phyloP scores from a whole-genome alignment of 345 rosid genomes.

The Populus davidiana region DNA sequence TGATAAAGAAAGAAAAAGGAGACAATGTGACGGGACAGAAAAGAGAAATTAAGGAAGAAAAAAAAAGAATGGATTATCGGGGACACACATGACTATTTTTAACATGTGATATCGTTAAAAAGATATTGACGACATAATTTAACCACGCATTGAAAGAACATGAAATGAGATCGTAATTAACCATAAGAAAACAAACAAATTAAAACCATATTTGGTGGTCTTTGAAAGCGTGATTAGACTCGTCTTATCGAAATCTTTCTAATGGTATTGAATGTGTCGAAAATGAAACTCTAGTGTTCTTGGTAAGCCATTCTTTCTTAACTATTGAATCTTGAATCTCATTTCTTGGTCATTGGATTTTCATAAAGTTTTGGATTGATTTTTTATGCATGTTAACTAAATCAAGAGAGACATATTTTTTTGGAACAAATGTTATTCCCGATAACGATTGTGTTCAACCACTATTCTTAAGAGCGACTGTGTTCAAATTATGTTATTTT shows the following conservation, averaged over 20 bases:
- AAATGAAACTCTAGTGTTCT: rapidly evolving
- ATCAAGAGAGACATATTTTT: too few species aligned
- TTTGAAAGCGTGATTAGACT: too few species aligned
- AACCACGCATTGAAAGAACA: rapidly evolving
- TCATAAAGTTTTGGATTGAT: rapidly evolving
- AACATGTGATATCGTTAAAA: too few species aligned
- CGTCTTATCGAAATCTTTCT: too few species aligned
- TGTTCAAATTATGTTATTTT: too few species aligned
- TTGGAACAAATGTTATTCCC: rapidly evolving
- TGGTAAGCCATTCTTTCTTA: rapidly evolving
- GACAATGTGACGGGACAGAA: too few species aligned
- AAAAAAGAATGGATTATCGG: rapidly evolving
- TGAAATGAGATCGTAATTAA: too few species aligned
- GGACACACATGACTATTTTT: too few species aligned
- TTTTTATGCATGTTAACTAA: too few species aligned
- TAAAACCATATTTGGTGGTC: rapidly evolving
- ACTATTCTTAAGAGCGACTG: rapidly evolving
- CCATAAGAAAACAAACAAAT: too few species aligned
- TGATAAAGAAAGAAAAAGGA: too few species aligned
- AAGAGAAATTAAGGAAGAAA: too few species aligned
- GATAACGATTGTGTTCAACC: rapidly evolving
- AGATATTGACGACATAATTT: rapidly evolving
- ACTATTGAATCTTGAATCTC: rapidly evolving
- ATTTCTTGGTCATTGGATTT: rapidly evolving
- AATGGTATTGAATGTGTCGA: rapidly evolving